Evolutionary conservation across 768 basidiomycete species (phyloP).

Genomic region (Rubroboletus satanas): DNA sequence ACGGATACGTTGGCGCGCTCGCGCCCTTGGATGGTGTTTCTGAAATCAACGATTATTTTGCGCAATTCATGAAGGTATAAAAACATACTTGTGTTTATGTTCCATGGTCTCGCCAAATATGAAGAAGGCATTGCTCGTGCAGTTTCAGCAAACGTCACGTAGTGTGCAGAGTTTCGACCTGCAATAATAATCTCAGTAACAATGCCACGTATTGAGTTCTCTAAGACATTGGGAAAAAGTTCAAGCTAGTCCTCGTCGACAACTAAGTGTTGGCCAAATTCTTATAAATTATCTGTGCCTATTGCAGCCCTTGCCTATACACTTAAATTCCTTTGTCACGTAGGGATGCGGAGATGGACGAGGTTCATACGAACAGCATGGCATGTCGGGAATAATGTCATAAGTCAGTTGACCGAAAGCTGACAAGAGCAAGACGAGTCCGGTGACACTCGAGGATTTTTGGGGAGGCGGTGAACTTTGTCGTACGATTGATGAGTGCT

Average conservation of each 20-base stretch:
- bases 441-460: conserved; percentile 39
- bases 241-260: background rate
- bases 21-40: conserved; percentile 41
- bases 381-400: conserved; percentile 27
- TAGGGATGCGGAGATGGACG: background rate
- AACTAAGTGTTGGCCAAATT: background rate
- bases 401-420: conserved; percentile 45
- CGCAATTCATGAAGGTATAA: conserved; percentile 34
- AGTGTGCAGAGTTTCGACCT: background rate
- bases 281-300: background rate
- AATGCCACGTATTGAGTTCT: background rate
- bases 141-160: background rate
- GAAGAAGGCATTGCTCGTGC: background rate
- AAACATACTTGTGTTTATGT: background rate
- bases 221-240: background rate
- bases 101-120: background rate
- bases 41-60: conserved; percentile 46
- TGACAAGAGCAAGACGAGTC: conserved; percentile 49
- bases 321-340: background rate
- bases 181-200: background rate
- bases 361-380: background rate
- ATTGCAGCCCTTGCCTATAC: background rate
- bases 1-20: conserved; percentile 59
- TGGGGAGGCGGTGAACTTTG: no score
- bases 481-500: background rate